Evolutionary conservation across 345 rosid species (phyloP), one percentile per base, ranked within the genome.

Genomic region (Salix viminalis): DNA sequence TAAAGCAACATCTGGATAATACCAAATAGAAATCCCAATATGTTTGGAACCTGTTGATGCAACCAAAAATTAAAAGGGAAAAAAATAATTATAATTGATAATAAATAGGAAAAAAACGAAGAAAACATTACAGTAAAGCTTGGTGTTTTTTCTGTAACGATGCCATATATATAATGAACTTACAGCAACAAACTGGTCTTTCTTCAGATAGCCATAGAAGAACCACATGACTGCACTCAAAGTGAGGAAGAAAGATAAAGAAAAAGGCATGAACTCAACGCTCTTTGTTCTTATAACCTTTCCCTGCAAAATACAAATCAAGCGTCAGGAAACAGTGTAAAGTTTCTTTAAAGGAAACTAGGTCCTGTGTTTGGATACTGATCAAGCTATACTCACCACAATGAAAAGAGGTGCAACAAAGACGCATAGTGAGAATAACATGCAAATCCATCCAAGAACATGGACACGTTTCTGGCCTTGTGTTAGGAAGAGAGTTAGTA

Each of bases 221-320:
- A 96, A 92, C 99, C 99, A 96, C 86, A 89, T 84, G 75, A 92
- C 88, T 19, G 99, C 97, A 32, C 93, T 87, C 32, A 94, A 46
- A 1, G 99, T 92, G 65, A 96, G 94, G 83, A 88, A 94, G 76
- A 90, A 68, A 5, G 99, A 92, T 30, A 96, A 82, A 30, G 82
- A 65, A 13, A 92, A 87, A 4, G 97, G 97, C 98, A 92, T 92
- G 82, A 69, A 96, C 85, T 94, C 97, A 9, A 85, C 97, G 56
- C 97, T 94, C 77, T 82, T 94, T 7, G 98, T 96, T 75, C 78
- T 84, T 37, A 94, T 88, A 5, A 96, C 97, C 85, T 92, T 92
- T 72, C 92, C 88, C 99, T 96, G 92, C 77, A 82, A 15, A 69
- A 23, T 5, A 18, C 48, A 24, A n/a, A 21, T 12, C 6, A 19